Evolutionary conservation across 768 basidiomycete species (phyloP).

Genomic region (Thelephora ganbajun): DNA sequence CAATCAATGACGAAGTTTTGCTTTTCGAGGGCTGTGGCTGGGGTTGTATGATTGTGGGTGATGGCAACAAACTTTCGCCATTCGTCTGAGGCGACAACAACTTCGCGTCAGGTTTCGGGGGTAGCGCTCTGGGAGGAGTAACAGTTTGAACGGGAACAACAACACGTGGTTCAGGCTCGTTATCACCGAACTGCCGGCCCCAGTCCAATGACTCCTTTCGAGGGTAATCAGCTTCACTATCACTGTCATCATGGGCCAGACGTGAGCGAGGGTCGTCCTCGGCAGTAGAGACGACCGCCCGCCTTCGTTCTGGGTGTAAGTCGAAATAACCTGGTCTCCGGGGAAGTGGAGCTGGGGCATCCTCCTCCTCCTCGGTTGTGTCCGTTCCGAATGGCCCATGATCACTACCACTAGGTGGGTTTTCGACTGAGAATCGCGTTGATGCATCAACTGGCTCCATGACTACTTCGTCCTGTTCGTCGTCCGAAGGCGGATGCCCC

Average conservation of each 20-base stretch:
- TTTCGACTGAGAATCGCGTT: background rate
- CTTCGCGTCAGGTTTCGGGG: too few species aligned
- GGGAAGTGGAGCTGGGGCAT: constrained; percentile 4
- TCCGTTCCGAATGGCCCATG: background rate
- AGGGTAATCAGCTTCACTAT: background rate
- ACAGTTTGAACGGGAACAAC: background rate
- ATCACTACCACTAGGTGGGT: background rate
- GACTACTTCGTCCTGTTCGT: constrained; percentile 19
- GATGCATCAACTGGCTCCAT: constrained; percentile 13
- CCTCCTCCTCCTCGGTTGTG: constrained; percentile 13
- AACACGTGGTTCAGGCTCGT: too few species aligned
- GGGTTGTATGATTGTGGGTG: background rate
- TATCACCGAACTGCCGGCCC: too few species aligned
- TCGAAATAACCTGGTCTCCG: constrained; percentile 49
- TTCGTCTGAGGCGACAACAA: too few species aligned
- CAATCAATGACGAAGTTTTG: constrained; percentile 68
- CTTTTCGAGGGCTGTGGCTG: constrained; percentile 21
- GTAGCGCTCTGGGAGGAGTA: too few species aligned
- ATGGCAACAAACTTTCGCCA: background rate
- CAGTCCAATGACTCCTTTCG: too few species aligned
- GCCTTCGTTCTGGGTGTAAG: constrained; percentile 59
- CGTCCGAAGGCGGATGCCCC: constrained; percentile 25
- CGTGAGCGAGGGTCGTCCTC: constrained; percentile 8
- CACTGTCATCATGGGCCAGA: background rate
- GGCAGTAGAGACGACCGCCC: constrained; percentile 8